phyloP scores from a whole-genome alignment of 768 basidiomycete species.

The Cyathus striatus region DNA sequence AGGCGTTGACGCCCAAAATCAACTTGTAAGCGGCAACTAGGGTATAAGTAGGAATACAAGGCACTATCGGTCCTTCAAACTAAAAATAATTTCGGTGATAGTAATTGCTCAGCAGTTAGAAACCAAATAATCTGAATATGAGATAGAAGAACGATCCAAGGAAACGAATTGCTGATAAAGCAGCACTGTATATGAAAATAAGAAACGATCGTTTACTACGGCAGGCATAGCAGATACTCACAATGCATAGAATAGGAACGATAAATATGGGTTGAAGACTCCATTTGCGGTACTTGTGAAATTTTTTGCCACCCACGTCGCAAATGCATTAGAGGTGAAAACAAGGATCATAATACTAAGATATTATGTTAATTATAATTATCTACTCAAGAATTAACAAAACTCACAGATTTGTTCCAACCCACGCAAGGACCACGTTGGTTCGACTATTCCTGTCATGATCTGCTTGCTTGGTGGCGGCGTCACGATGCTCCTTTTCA shows the following conservation, averaged over 20 bases:
- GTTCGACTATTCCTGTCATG: slow-evolving; percentile 80
- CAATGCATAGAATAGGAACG: slow-evolving; percentile 69
- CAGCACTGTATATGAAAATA: slow-evolving; percentile 44
- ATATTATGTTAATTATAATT: background rate
- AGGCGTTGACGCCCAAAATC: slow-evolving; percentile 11
- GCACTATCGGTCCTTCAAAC: too few relatives aligned
- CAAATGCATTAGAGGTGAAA: slow-evolving; percentile 76
- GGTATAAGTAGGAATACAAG: slow-evolving; percentile 7
- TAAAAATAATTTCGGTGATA: too few relatives aligned
- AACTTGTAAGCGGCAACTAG: slow-evolving; percentile 10
- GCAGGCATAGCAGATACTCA: slow-evolving; percentile 17
- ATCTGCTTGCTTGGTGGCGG: slow-evolving; percentile 86
- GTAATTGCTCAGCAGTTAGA: slow-evolving; percentile 23
- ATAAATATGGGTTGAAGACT: slow-evolving; percentile 85
- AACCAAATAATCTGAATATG: slow-evolving; percentile 66
- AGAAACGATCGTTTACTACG: background rate
- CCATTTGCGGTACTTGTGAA: slow-evolving; percentile 43
- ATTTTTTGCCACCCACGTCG: slow-evolving; percentile 62
- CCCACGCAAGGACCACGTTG: slow-evolving; percentile 80
- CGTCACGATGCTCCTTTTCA: slow-evolving; percentile 77
- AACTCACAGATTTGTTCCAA: slow-evolving; percentile 79
- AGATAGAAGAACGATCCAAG: slow-evolving; percentile 75
- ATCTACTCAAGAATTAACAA: slow-evolving; percentile 3
- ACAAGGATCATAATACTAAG: slow-evolving; percentile 62
- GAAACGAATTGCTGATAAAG: slow-evolving; percentile 78